Percentiles rank a stretch among this genome's conserved stretches.
Conservation (phyloP, 2,329 filamentous ascomycete genomes). For the Stachybotrys chartarum region DNA sequence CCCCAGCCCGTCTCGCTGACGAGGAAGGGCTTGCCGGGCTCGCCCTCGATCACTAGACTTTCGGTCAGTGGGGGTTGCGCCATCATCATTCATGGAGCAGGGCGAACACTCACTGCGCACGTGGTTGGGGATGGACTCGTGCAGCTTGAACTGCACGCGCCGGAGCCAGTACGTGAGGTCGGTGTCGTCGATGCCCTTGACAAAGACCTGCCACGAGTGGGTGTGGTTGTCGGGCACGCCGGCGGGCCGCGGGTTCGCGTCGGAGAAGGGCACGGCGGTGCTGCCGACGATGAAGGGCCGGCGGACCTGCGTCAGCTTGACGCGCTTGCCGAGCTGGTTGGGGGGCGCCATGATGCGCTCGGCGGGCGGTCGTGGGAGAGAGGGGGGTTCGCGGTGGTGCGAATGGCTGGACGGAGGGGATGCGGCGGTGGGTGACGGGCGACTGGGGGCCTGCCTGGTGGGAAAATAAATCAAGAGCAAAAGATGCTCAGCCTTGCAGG, state of each 20-base stretch:
- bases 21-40: slow-evolving; percentile 63
- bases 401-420: too few species aligned
- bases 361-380: too few species aligned
- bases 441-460: too few species aligned
- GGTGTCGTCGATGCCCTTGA: slow-evolving; percentile 81
- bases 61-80: too few species aligned
- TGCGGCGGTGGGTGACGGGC: too few species aligned
- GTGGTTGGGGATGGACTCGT: slow-evolving; percentile 92
- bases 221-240: slow-evolving; percentile 84
- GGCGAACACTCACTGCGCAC: slow-evolving; percentile 56
- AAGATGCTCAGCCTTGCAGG: slow-evolving; percentile 6
- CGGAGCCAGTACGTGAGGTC: slow-evolving; percentile 94
- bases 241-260: slow-evolving; percentile 70
- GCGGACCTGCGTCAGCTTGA: slow-evolving; percentile 57
- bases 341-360: slow-evolving; percentile 47
- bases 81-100: neutral
- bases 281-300: slow-evolving; percentile 69
- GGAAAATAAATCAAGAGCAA: neutral
- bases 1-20: slow-evolving; percentile 95
- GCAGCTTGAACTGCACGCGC: slow-evolving; percentile 95
- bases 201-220: slow-evolving; percentile 93
- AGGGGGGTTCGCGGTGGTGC: too few species aligned
- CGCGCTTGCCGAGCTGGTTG: slow-evolving; percentile 51
- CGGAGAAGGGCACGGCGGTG: slow-evolving; percentile 72
- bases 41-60: slow-evolving; percentile 60